A percentile compares a stretch with the other conserved stretches of the same genome.
These are phyloP conservation scores for Neoboletus subvelutipes DNA, from an alignment of 768 basidiomycete genomes.

Conservation along the genomic window DNA sequence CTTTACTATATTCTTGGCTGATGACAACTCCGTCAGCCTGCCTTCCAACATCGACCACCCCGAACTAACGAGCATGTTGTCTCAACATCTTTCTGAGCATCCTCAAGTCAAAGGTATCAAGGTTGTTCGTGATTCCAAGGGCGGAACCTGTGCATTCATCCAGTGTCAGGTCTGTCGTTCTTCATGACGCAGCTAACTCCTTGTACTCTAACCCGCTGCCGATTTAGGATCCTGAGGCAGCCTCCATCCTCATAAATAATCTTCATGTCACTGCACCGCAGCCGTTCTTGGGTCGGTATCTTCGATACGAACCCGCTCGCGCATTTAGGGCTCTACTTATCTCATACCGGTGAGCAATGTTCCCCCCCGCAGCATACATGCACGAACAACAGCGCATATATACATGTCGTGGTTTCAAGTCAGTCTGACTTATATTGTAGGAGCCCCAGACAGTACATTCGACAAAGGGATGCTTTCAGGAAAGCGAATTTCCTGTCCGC, in stretches of 20 bases:
- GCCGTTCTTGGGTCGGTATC: slow-evolving; percentile 66
- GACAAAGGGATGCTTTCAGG: slow-evolving; percentile 15
- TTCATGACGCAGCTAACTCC: neutral
- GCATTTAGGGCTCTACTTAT: slow-evolving; percentile 72
- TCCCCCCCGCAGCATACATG: slow-evolving; percentile 10
- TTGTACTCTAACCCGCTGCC: neutral
- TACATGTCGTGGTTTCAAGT: neutral
- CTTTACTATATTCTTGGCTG: slow-evolving; percentile 1
- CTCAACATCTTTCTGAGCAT: slow-evolving; percentile 65
- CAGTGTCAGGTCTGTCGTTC: slow-evolving; percentile 67
- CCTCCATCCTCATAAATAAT: slow-evolving; percentile 56
- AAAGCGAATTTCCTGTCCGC: slow-evolving; percentile 12
- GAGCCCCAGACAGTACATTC: slow-evolving; percentile 24
- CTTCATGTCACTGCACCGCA: slow-evolving; percentile 55
- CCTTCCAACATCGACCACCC: slow-evolving; percentile 65
- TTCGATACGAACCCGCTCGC: slow-evolving; percentile 78
- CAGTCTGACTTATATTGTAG: slow-evolving; percentile 12
- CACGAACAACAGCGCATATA: slow-evolving; percentile 23
- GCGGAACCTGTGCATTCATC: slow-evolving; percentile 81
- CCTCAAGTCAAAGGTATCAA: slow-evolving; percentile 64
- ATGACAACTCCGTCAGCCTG: slow-evolving; percentile 44
- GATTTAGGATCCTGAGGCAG: slow-evolving; percentile 54
- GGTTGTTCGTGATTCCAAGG: slow-evolving; percentile 72
- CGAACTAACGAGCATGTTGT: slow-evolving; percentile 60
- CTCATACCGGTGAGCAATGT: slow-evolving; percentile 62